Conservation (phyloP, 257 asterid genomes). For the Nicotiana tomentosiformis region DNA sequence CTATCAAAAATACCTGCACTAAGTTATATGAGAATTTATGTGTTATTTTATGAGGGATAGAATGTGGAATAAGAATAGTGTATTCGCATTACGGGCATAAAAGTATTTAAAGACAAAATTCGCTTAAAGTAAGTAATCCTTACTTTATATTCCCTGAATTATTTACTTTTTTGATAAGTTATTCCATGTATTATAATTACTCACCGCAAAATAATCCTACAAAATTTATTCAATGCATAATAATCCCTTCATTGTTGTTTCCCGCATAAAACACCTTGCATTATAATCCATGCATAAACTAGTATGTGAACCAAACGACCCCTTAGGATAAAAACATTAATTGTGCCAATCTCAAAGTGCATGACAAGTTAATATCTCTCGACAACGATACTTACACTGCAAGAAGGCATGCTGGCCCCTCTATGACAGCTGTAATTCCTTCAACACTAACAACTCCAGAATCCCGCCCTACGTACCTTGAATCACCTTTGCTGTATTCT, state of each 20-base stretch:
- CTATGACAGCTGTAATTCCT: conserved; percentile 72
- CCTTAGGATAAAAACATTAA: not conserved
- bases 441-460: conserved; percentile 68
- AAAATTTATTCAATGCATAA: not conserved
- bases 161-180: not conserved
- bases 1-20: not conserved
- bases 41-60: not conserved
- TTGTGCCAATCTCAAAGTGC: not conserved
- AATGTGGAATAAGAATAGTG: not conserved
- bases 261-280: not conserved
- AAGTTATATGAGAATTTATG: not conserved
- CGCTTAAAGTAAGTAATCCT: not conserved
- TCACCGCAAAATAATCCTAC: not conserved
- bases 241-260: not conserved
- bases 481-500: conserved; percentile 97
- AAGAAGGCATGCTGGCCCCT: conserved; percentile 82
- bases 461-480: conserved; percentile 74
- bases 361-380: not conserved
- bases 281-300: not conserved
- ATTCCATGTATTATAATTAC: not conserved
- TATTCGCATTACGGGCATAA: not conserved
- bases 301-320: not conserved
- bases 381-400: conserved; percentile 47
- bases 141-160: not conserved
- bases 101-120: not conserved